A percentile compares a stretch with the other conserved stretches of the same genome.
phyloP scores from a whole-genome alignment of 2,329 filamentous ascomycete species.

The Aspergillus uvarum region DNA sequence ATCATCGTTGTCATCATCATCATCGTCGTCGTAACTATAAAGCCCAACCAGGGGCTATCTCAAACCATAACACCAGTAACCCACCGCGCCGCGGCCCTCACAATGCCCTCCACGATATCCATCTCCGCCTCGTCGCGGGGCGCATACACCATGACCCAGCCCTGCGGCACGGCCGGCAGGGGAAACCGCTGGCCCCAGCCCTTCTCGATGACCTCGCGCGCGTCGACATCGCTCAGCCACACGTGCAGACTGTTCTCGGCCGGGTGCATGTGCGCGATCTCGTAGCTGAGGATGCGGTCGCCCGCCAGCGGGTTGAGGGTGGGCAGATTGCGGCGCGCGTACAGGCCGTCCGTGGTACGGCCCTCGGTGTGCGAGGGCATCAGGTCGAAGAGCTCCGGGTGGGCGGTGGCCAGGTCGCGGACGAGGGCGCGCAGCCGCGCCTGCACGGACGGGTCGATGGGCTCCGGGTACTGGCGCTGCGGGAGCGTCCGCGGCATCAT shows the following conservation, averaged over 20 bases:
- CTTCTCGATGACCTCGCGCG: not conserved
- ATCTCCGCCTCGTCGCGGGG: not conserved
- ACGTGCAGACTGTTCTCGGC: slow-evolving; percentile 1
- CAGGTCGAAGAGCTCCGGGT: slow-evolving; percentile 1
- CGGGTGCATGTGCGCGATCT: slow-evolving; percentile 3
- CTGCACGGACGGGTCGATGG: not conserved
- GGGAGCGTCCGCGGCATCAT: not conserved
- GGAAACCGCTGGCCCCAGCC: not conserved
- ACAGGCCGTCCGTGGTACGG: not conserved
- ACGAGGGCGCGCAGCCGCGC: not conserved
- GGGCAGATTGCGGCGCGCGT: not conserved
- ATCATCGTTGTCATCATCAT: too few relatives aligned
- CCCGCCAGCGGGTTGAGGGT: not conserved
- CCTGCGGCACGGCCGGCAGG: not conserved
- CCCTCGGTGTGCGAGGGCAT: not conserved
- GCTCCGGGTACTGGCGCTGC: not conserved
- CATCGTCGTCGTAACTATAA: too few relatives aligned
- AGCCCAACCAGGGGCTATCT: not conserved
- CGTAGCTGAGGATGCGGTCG: not conserved
- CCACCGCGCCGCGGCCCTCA: not conserved
- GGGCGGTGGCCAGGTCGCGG: not conserved
- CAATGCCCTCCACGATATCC: not conserved
- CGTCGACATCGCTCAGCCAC: slow-evolving; percentile 2
- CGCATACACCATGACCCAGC: not conserved
- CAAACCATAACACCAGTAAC: not conserved